Conservation (phyloP, 139 green algal species). For the Closterium sp. region DNA sequence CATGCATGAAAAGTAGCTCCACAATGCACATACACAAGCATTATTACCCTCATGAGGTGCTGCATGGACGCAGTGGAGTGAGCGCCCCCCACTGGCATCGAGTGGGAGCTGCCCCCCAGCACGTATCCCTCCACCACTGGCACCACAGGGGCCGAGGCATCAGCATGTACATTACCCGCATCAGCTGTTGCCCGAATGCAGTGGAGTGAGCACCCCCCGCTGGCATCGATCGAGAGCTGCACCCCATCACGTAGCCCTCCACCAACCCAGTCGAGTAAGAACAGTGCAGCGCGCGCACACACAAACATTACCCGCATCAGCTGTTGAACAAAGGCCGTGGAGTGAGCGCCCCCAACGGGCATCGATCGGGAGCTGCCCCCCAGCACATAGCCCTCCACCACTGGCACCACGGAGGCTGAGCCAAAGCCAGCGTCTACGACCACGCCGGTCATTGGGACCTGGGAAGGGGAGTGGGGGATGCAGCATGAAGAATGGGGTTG, state of each 20-base stretch:
- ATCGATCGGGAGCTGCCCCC: constrained; percentile 64
- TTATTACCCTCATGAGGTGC: constrained; percentile 21
- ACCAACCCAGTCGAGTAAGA: too few species aligned
- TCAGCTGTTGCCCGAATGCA: constrained; percentile 52
- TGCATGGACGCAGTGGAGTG: constrained; percentile 56
- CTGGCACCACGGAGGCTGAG: constrained; percentile 73
- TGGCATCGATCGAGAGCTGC: constrained; percentile 63
- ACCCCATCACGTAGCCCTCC: constrained; percentile 73
- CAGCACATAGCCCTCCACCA: constrained; percentile 78
- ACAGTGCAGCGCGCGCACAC: neutral
- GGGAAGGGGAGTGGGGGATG: neutral
- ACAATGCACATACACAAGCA: too few species aligned
- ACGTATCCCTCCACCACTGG: constrained; percentile 79
- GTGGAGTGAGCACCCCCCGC: constrained; percentile 63
- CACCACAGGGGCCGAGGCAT: constrained; percentile 64
- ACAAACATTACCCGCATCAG: constrained; percentile 44
- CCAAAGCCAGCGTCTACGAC: constrained; percentile 78
- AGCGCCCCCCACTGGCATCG: constrained; percentile 69
- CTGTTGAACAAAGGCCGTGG: constrained; percentile 50
- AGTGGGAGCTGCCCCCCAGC: constrained; percentile 61
- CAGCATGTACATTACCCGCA: too few species aligned
- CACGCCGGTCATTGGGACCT: constrained; percentile 64
- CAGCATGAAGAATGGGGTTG: too few species aligned
- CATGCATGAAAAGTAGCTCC: too few species aligned
- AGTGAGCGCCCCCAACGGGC: constrained; percentile 65